Evolutionary conservation across 139 green algal genomes (phyloP).

Genomic region (Chlamydomonas schloesseri): DNA sequence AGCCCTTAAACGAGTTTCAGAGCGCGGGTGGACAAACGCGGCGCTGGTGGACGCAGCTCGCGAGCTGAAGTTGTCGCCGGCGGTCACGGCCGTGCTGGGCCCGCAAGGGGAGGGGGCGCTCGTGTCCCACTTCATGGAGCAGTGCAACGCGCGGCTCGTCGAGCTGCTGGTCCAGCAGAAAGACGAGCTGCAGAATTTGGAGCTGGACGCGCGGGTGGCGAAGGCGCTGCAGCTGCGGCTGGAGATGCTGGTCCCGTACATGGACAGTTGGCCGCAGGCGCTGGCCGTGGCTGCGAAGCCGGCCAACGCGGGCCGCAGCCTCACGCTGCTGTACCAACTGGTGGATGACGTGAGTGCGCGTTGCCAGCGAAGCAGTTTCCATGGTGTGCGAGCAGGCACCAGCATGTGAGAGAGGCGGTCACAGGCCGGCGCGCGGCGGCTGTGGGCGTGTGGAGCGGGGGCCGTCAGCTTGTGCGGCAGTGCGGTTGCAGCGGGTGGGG

Average conservation of each 20-base stretch:
- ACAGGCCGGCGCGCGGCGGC: too few relatives aligned
- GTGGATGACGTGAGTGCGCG: constrained; percentile 47
- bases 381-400: too few relatives aligned
- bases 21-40: constrained; percentile 63
- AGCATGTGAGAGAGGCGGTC: too few relatives aligned
- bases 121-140: constrained; percentile 69
- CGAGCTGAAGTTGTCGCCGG: constrained; percentile 73
- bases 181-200: constrained; percentile 44
- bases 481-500: too few relatives aligned
- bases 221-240: constrained; percentile 68
- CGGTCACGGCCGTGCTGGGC: constrained; percentile 56
- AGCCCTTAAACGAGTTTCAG: constrained; percentile 49
- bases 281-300: constrained; percentile 68
- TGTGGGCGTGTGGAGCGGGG: too few relatives aligned
- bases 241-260: constrained; percentile 63
- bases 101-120: constrained; percentile 55
- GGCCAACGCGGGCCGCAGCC: constrained; percentile 45
- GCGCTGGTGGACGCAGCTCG: constrained; percentile 58
- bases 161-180: constrained; percentile 29
- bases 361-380: too few relatives aligned
- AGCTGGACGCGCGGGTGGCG: constrained; percentile 51
- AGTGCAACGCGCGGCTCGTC: constrained; percentile 63
- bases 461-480: too few relatives aligned
- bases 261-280: constrained; percentile 62
- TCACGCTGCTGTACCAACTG: constrained; percentile 56